Base-by-base conservation (phyloP, 2,329 filamentous ascomycete species). In the Sphaerulina vaccinii region DNA sequence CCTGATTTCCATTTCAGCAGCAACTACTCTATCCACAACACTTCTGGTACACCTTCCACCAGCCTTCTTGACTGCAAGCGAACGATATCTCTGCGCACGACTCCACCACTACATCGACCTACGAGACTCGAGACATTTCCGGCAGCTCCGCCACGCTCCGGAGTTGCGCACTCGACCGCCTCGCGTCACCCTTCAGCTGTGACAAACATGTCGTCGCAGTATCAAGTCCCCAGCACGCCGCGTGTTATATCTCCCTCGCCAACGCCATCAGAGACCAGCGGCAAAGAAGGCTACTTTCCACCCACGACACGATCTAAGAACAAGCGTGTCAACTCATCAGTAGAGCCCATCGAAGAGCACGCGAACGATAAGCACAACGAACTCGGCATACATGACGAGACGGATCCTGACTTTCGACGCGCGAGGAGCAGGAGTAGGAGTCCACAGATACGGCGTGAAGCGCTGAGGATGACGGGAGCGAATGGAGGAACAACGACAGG, bases 181-280 rank as follows among this genome's bases (percentile, higher is more conserved):
- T 49, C 39, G 45, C 45, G 35, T 32, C 27, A 40, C 39, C 40
- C 27, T 11, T 10, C 27, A 10, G 4, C 27, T 4, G 7, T 13
- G 10, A 13, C 27, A 47, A 54, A 42, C 49, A 63, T 63, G 62
- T 52, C 57, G 18, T 73, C 75, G 41, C 73, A 75, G 63, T 75
- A 80, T 58, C 75, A 77, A 61, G 76, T 93, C 52, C 90, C 91
- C 51, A 80, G 81, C 51, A 93, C 87, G 51, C 90, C 90, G 65
- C 86, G 90, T 66, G 88, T 96, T 62, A 95, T 93, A 62, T 95
- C 90, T 10, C 90, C 91, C 35, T 93, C 90, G 49, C 90, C 91
- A 35, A 86, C 87, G 2, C 83, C 83, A 1, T 85, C 83, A 18
- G 83, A 85, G 51, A 69, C 67, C 36, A 78, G 77, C 59, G 79